Evolutionary conservation across 139 green algal genomes (phyloP).

Genomic region (Coelastrella sp.): DNA sequence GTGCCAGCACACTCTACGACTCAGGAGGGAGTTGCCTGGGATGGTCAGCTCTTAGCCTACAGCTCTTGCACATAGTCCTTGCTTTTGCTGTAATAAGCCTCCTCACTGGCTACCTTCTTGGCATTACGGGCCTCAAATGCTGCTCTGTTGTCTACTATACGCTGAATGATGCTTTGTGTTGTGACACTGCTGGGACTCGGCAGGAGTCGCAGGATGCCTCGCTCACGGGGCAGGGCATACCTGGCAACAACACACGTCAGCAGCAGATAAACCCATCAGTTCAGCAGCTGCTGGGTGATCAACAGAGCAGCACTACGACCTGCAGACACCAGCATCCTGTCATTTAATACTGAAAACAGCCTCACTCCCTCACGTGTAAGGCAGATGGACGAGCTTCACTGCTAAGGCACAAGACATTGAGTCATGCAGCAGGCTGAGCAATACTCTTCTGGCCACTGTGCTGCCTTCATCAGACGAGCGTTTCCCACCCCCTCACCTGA

Average conservation of each 20-base stretch:
- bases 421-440: too few species aligned
- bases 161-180: slow-evolving; percentile 89
- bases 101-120: slow-evolving; percentile 83
- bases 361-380: too few species aligned
- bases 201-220: slow-evolving; percentile 72
- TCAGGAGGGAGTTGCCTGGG: not conserved
- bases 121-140: slow-evolving; percentile 84
- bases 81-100: slow-evolving; percentile 76
- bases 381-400: too few species aligned
- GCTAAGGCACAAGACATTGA: too few species aligned
- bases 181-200: slow-evolving; percentile 78
- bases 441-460: too few species aligned
- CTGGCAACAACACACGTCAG: slow-evolving; percentile 37
- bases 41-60: slow-evolving; percentile 13
- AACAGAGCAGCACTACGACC: not conserved
- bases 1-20: too few species aligned
- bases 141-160: slow-evolving; percentile 93
- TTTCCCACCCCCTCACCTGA: not conserved
- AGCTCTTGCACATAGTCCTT: slow-evolving; percentile 75
- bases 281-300: not conserved
- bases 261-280: not conserved
- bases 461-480: too few species aligned
- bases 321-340: not conserved
- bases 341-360: too few species aligned
- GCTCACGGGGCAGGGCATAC: slow-evolving; percentile 52